Conservation (phyloP, 148 eudicot genomes). For the Silene latifolia region DNA sequence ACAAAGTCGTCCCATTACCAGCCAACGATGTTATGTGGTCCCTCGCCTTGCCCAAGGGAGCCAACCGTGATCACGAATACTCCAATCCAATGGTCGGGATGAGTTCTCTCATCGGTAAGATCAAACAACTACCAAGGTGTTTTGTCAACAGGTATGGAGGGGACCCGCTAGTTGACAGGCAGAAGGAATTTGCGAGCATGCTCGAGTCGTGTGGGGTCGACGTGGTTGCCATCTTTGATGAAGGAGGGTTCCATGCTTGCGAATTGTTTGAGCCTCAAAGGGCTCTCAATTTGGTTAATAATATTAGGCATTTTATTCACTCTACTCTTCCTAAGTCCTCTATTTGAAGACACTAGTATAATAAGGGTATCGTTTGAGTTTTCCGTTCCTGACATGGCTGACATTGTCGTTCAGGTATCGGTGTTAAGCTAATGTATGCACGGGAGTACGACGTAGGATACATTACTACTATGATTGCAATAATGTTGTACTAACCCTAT, state of each 20-base stretch:
- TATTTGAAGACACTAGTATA: background rate
- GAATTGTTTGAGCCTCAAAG: conserved; percentile 51
- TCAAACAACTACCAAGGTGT: conserved; percentile 61
- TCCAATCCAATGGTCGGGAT: conserved; percentile 38
- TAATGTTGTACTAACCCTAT: too few relatives aligned
- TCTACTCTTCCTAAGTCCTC: conserved; percentile 14
- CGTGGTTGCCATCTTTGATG: conserved; percentile 42
- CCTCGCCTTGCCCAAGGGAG: conserved; percentile 57
- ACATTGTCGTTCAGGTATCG: background rate
- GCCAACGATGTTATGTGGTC: conserved; percentile 60
- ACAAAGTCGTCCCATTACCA: conserved; percentile 41
- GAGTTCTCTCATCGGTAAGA: conserved; percentile 33
- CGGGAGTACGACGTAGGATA: background rate
- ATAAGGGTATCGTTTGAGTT: background rate
- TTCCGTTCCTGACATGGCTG: background rate
- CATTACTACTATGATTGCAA: background rate
- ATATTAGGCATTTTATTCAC: conserved; percentile 38
- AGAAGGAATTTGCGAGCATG: conserved; percentile 55
- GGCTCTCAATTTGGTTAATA: conserved; percentile 43
- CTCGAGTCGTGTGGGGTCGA: conserved; percentile 57
- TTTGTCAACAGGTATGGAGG: conserved; percentile 55
- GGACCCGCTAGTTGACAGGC: conserved; percentile 73
- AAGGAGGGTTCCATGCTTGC: conserved; percentile 62
- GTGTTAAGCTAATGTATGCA: background rate
- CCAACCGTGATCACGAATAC: conserved; percentile 62